Base-by-base conservation (phyloP, 202 grass and related monocot genomes). In the Zizania palustris region DNA sequence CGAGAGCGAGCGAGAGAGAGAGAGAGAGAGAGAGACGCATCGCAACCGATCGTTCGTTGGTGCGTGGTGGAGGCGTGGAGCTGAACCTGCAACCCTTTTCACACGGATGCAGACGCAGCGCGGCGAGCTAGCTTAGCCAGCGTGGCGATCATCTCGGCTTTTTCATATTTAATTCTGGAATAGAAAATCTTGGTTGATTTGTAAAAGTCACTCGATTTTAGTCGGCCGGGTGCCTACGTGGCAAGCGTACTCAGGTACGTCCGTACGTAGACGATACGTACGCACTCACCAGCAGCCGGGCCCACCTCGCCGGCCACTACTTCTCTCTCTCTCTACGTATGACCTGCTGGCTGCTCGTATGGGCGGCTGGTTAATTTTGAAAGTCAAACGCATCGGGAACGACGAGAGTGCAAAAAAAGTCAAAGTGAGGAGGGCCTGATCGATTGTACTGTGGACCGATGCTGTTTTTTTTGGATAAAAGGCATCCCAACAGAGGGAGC, bases 181-280 rank as follows among this genome's bases (percentile, higher is more conserved):
- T 2, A 28, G 37, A 18, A 4, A 3, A 37, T 28, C 7, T n/a
- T 15, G 13, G 10, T 7, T 3, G 41, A 3, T 55, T 43, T 67
- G 43, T 45, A n/a, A 65, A 65, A 63, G 43, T 18, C 19, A 45
- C 15, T 1, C n/a, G 33, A 37, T 8, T 36, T 62, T 28, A 28
- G 28, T 3, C 28, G 28, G 28, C 1, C 28, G 28, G 28, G 28
- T 5, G 75, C 16, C 5, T 9, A 73, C 41, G 65, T 49, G 77
- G 53, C 54, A 12, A 5, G 0, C 0, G 48, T 45, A 21, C 33
- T 71, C 77, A 40, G 69, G 85, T 63, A 83, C 75, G 64, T 56
- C 80, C 85, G 69, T 28, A 0, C 28, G 28, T 28, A 28, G 1
- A 28, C 28, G 28, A 28, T 83, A 78, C 85, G 85, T 62, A 83